Evolutionary conservation across 495 filamentous ascomycete species (phyloP).

Genomic region (Aspergillus ellipticus): DNA sequence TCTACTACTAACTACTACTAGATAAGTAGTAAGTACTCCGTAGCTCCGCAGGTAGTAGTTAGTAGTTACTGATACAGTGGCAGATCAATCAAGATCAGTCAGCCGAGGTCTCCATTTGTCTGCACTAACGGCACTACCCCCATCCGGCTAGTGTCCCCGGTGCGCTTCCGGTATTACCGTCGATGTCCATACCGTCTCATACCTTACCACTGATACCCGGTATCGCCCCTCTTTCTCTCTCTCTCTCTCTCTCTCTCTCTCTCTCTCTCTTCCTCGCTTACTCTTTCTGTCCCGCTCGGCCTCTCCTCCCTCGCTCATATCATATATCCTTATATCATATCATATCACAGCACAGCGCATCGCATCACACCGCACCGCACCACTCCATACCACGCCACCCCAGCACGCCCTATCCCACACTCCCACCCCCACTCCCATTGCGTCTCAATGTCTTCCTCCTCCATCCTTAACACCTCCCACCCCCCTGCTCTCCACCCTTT

Average conservation of each 20-base stretch:
- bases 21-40: no score
- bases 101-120: background rate
- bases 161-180: background rate
- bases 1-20: no score
- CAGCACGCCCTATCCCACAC: background rate
- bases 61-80: no score
- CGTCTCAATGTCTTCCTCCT: background rate
- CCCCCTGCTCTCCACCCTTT: slow-evolving; percentile 10
- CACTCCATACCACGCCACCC: background rate
- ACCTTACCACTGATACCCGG: no score
- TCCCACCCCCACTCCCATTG: background rate
- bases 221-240: background rate
- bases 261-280: no score
- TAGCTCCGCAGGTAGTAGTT: no score
- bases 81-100: no score
- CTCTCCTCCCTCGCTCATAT: no score
- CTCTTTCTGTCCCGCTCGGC: no score
- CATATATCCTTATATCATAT: no score
- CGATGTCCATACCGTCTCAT: background rate
- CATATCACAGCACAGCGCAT: no score
- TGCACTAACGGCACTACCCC: background rate
- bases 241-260: background rate
- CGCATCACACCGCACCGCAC: background rate
- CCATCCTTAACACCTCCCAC: slow-evolving; percentile 3
- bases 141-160: background rate